Conservation (phyloP, 352 stramenopile genomes). For the Phytophthora lateralis region DNA sequence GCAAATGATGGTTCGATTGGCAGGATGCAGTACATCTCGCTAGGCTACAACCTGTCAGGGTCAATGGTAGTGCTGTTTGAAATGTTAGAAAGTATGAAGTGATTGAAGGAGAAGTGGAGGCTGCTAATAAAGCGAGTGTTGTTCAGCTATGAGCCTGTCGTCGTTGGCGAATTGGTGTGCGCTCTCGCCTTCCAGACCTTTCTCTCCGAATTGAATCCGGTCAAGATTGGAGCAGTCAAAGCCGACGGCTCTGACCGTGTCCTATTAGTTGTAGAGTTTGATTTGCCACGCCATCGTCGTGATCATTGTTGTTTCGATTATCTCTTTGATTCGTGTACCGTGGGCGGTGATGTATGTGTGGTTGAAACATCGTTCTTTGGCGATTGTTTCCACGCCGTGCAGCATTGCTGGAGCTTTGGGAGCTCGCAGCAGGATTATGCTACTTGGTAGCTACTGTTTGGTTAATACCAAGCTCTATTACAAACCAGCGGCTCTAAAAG, state of each 20-base stretch:
- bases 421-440: slow-evolving; percentile 15
- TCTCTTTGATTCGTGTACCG: slow-evolving; percentile 4
- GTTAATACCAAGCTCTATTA: slow-evolving; percentile 20
- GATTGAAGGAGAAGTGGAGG: slow-evolving; percentile 9
- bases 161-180: slow-evolving; percentile 17
- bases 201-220: slow-evolving; percentile 21
- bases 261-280: slow-evolving; percentile 27
- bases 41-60: slow-evolving; percentile 32
- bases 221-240: slow-evolving; percentile 21
- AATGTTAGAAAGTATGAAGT: slow-evolving; percentile 25
- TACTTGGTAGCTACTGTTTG: slow-evolving; percentile 14
- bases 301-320: slow-evolving; percentile 18
- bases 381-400: slow-evolving; percentile 15
- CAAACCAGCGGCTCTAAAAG: slow-evolving; percentile 8
- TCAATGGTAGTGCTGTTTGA: slow-evolving; percentile 33
- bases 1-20: slow-evolving; percentile 17
- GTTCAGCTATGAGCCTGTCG: slow-evolving; percentile 22
- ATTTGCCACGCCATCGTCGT: slow-evolving; percentile 23
- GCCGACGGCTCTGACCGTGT: slow-evolving; percentile 19
- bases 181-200: slow-evolving; percentile 11
- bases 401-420: slow-evolving; percentile 22
- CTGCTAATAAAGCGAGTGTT: slow-evolving; percentile 17
- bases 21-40: slow-evolving; percentile 24
- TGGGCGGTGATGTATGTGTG: slow-evolving; percentile 9
- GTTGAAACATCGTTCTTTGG: slow-evolving; percentile 20